Evolutionary conservation across 305 asterid genomes (phyloP), one percentile per base, ranked within the genome.

Genomic region (Fraxinus floribunda): DNA sequence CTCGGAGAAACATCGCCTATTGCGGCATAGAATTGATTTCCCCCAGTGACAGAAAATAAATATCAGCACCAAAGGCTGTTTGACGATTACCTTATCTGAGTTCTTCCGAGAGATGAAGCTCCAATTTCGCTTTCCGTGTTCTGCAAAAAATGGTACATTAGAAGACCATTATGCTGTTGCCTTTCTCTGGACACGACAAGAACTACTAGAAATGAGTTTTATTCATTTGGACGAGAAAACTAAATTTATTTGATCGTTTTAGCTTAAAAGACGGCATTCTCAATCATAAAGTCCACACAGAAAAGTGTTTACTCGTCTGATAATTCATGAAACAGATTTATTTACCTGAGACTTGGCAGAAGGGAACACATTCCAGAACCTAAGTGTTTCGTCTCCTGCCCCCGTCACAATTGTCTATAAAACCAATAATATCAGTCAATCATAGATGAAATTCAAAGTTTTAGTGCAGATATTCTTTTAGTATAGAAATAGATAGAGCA

Each of bases 361-460:
- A 75, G 98, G 98, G 73, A 96, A 96, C 55, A 94, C 97, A 81
- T 93, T 94, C 98, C 99, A 94, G 85, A 96, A 96, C 73, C 99
- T 83, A 35, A 96, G 98, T 35, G 99, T 96, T 88, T 96, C 99
- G 55, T 96, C 99, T 85, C 98, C 98, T 10, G 99, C 99, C 85
- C 99, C 99, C 0, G 98, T 96, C 66, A 96, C 99, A 84, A 96
- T 94, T 76, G 98, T 96, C 99, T 94, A 88, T 76, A 85, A 78
- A 78, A 80, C 60, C 29, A 35, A 22, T 29, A 66, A 24, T 66
- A 66, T 66, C n/a, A 41, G 57, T 29, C 11, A 62, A 5, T 55
- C 78, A 39, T 0, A 7, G 55, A 38, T 38, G 36, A 77, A 57
- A 55, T 30, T 62, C 8, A 79, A 60, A 60, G 70, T 18, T 60